These are phyloP conservation scores for Suillus bovinus DNA, from an alignment of 768 basidiomycete species.

Conservation along the genomic window DNA sequence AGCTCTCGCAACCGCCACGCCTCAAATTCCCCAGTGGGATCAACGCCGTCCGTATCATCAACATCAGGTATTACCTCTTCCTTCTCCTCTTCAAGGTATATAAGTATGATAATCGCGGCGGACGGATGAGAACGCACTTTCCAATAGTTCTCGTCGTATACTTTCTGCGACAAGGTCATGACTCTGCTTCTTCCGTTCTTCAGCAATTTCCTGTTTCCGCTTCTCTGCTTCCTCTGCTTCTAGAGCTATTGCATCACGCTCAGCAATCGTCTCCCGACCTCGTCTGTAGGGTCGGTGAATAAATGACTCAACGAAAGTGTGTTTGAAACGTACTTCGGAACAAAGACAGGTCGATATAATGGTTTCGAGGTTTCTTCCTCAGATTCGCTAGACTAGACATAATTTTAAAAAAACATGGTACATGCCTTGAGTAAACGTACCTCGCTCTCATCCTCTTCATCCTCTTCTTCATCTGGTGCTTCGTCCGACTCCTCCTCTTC, in stretches of 20 bases:
- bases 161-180: constrained; percentile 94
- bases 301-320: not conserved
- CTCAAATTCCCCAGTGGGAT: constrained; percentile 89
- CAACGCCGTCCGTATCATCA: constrained; percentile 93
- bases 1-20: constrained; percentile 95
- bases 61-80: constrained; percentile 82
- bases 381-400: constrained; percentile 74
- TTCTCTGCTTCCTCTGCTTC: constrained; percentile 75
- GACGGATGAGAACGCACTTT: constrained; percentile 59
- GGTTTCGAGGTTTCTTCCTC: constrained; percentile 76
- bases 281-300: constrained; percentile 47
- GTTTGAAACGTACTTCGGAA: constrained; percentile 74
- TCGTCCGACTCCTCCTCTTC: constrained; percentile 46
- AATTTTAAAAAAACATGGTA: constrained; percentile 19
- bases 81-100: constrained; percentile 70
- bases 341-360: constrained; percentile 89
- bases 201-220: constrained; percentile 72
- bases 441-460: constrained; percentile 37
- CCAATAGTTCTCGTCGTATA: constrained; percentile 86
- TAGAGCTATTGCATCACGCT: constrained; percentile 63
- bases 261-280: constrained; percentile 69
- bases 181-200: constrained; percentile 83
- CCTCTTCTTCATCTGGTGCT: constrained; percentile 36
- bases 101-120: constrained; percentile 5
- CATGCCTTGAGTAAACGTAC: constrained; percentile 32